Evolutionary conservation across 495 filamentous ascomycete genomes (phyloP), one percentile per base, ranked within the genome.

Genomic region (Patellaria atrata): DNA sequence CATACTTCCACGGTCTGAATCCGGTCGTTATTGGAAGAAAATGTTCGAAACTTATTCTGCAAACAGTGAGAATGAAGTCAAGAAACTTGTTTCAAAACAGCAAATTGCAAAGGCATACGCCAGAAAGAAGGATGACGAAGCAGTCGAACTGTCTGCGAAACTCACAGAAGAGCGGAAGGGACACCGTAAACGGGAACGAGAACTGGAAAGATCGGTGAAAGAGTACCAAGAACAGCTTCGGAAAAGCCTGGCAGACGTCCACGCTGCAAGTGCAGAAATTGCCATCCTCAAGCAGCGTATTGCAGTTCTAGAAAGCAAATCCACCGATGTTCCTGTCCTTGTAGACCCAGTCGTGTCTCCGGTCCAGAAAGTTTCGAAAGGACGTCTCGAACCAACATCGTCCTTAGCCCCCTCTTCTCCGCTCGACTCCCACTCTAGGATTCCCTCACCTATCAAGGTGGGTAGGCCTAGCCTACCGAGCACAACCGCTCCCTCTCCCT

Each of bases 11-110:
- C 71, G 74, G 25, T 91, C 84, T 2, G 70, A 77, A 44, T 92
- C 84, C 2, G 86, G 85, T 2, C 76, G 77, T 52, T 94, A 87
- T 56, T 97, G 89, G 89, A 96, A 96, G 53, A 68, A 73, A 7
- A 75, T 92, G 53, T 92, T 80, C 47, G 77, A 91, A 38, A 71
- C 66, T 37, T 86, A 94, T 50, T 75, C 87, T 30, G 64, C 68
- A 21, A 77, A 79, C 27, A 87, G 84, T 8, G 70, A 73, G 47
- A 71, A 62, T 38, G 65, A 75, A 27, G 67, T 68, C 41, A 60
- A 76, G 51, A 65, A 63, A 41, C 65, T 85, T 15, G 53, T 77
- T 20, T 36, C 36, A 6, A 61, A 61, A 38, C 56, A 61, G 34
- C 75, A 79, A 15, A 64, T 81, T 32, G 84, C 86, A 7, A 93